These are phyloP conservation scores for Coemansia sp. DNA, from an alignment of 192 early-diverging fungal genomes.

Conservation along the genomic window DNA sequence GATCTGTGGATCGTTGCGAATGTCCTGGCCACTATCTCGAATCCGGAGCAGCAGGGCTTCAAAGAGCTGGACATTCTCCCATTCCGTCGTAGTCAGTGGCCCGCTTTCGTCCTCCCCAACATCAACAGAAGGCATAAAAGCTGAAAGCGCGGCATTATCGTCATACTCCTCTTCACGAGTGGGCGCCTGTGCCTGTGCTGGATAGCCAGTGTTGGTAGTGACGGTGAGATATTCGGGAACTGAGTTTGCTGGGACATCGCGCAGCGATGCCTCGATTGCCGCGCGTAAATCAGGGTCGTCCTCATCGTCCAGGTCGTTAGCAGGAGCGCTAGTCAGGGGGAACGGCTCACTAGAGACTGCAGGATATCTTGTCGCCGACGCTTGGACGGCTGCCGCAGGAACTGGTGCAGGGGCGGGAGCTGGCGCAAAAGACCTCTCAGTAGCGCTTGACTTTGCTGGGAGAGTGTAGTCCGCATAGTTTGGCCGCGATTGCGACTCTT, in stretches of 20 bases:
- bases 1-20: slow-evolving; percentile 73
- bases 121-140: slow-evolving; percentile 38
- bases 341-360: slow-evolving; percentile 28
- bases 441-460: neutral
- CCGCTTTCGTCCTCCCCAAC: slow-evolving; percentile 36
- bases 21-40: slow-evolving; percentile 74
- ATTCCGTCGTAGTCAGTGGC: slow-evolving; percentile 73
- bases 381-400: neutral
- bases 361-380: slow-evolving; percentile 20
- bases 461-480: slow-evolving; percentile 47
- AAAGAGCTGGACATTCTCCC: slow-evolving; percentile 89
- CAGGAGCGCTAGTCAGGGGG: slow-evolving; percentile 32
- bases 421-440: neutral
- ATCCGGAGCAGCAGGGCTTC: slow-evolving; percentile 80
- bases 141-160: slow-evolving; percentile 18
- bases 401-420: neutral
- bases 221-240: slow-evolving; percentile 30
- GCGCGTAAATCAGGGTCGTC: slow-evolving; percentile 71
- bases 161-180: neutral
- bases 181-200: neutral
- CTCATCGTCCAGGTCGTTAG: slow-evolving; percentile 41
- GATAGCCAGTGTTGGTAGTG: slow-evolving; percentile 2
- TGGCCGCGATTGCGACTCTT: slow-evolving; percentile 56
- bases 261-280: slow-evolving; percentile 76
- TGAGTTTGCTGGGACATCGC: slow-evolving; percentile 49